These are phyloP conservation scores for Scheffersomyces titani DNA, from an alignment of 1,139 yeast species.

Conservation along the genomic window DNA sequence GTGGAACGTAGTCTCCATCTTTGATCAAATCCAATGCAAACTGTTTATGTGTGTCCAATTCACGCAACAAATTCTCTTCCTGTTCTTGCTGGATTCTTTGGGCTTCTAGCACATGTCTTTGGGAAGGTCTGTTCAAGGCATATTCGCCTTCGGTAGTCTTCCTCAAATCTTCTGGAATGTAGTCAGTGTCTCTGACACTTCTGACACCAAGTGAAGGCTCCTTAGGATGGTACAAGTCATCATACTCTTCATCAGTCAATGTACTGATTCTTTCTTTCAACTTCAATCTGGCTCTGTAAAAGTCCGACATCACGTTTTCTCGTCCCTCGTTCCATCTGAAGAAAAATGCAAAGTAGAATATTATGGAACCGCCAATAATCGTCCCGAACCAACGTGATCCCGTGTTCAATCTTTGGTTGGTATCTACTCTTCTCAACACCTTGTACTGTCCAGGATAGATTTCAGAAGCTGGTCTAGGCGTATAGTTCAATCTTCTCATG, in stretches of 20 bases:
- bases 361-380: conserved; percentile 45
- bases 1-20: conserved; percentile 24
- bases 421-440: conserved; percentile 62
- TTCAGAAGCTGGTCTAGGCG: conserved; percentile 76
- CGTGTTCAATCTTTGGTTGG: conserved; percentile 53
- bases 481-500: conserved; percentile 70
- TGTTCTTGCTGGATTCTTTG: conserved; percentile 68
- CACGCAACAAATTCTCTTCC: conserved; percentile 66
- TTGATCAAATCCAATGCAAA: conserved; percentile 33
- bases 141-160: conserved; percentile 45
- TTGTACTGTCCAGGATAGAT: conserved; percentile 80
- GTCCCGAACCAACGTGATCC: conserved; percentile 58
- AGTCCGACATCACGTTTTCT: conserved; percentile 71
- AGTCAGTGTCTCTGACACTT: conserved; percentile 45
- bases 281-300: conserved; percentile 61
- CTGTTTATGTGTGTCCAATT: conserved; percentile 42
- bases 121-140: conserved; percentile 69
- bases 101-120: conserved; percentile 74
- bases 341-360: conserved; percentile 65
- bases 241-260: conserved; percentile 58
- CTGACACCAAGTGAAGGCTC: conserved; percentile 34
- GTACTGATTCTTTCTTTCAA: conserved; percentile 56
- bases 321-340: conserved; percentile 85
- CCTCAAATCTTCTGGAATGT: conserved; percentile 40
- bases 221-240: conserved; percentile 57